Evolutionary conservation across 352 stramenopile species (phyloP), one percentile per base, ranked within the genome.

Genomic region (Phytophthora cajani): DNA sequence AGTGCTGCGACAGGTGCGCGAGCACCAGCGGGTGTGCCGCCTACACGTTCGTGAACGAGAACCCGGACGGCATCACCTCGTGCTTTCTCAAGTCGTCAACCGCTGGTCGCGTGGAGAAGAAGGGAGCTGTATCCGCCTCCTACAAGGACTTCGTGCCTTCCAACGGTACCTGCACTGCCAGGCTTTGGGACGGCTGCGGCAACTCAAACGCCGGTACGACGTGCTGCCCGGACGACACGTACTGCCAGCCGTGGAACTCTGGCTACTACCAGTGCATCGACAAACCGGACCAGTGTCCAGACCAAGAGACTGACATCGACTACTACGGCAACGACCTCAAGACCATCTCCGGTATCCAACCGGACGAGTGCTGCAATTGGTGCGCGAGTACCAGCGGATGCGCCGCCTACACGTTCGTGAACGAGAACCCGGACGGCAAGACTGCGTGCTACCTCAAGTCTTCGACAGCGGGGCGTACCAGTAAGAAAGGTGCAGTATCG

Each of bases 11-110:
- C 14, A 66, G 77, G 47, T 90, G 84, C 52, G 51, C 61, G 4
- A 59, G 25, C 40, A 87, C 77, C 11, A 40, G 25, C 1, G 84
- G 79, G 33, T 91, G 84, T 71, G 59, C 68, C 7, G 81, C 78
- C 9, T 90, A 85, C 77, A 90, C 84, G 9, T 90, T 88, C 23
- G 69, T 88, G 44, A 91, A 89, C 65, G 51, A 85, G 44, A 90
- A 90, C 62, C 44, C 69, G 50, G 80, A 89, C 42, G 82, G 80
- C 17, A 72, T 78, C 54, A 69, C 78, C 1, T 74, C 76, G 38
- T 90, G 82, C 65, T 90, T 86, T 69, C 67, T 90, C 51, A 88
- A 90, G 69, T 77, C 53, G 19, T 75, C 79, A 44, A 58, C 58
- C 60, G 66, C 60, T 52, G 72, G 75, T 21, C 72, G 69, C 6